Evolutionary conservation across 2,329 filamentous ascomycete genomes (phyloP), one percentile per base, ranked within the genome.

Genomic region (Aspergillus ochraceus): DNA sequence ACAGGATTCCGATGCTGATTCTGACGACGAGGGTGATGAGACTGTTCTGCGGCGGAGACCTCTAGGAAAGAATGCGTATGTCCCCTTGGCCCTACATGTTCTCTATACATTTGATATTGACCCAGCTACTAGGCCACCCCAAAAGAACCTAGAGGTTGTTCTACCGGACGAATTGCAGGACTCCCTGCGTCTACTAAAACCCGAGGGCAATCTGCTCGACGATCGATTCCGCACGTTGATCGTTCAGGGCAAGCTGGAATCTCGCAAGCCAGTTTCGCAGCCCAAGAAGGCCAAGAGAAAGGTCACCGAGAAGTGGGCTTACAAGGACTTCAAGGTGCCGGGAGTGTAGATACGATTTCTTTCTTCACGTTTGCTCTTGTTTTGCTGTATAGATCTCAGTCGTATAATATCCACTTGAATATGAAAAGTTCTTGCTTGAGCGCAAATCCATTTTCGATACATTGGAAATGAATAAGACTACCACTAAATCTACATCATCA

Each of bases 291-390:
- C 86, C 64, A 93, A 88, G 83, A 88, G 82, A 67, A 91, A 90
- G 76, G 78, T 88, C 54, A 97, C 92, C 6, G 95, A 98, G 85
- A 99, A 98, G 80, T 99, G 95, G 95, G 87, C 89, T 49, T 91
- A 97, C 81, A 99, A 99, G 83, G 95, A 99, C 75, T 99, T 97
- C 77, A 84, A 82, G 68, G 77, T 90, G 19, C 74, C 74, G 59
- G 74, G 74, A 11, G 51, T 69, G 52, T 63, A 61, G 51, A 60
- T 63, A 59, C 60, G 67, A 67, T 62, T 47, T 59, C 49, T 61
- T 65, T 57, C 52, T 59, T 63, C 64, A 61, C 62, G 55, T 58
- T 57, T 67, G 64, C 42, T 46, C 29, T 19, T 49, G 36, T 49
- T 57, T 22, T 24, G 20, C 49, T 30, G 42, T 55, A 58, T 57